phyloP scores from a whole-genome alignment of 305 asterid genomes.

The Fraxinus floribunda region DNA sequence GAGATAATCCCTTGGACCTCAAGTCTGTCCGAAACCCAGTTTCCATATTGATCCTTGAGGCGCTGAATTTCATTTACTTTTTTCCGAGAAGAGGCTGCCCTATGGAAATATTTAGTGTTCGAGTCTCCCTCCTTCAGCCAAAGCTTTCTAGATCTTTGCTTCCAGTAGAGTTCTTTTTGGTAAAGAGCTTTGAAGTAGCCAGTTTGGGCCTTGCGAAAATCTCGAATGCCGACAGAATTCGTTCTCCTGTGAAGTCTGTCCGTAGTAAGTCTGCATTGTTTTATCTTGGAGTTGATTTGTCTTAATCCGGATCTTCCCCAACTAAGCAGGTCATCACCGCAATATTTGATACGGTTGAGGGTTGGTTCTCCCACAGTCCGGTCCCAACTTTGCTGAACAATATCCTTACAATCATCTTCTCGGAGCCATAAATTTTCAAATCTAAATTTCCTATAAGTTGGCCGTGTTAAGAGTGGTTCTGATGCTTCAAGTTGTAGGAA shows the following conservation, averaged over 20 bases:
- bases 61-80: not conserved
- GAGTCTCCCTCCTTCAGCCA: not conserved
- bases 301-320: too few species aligned
- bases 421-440: too few species aligned
- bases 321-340: too few species aligned
- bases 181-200: not conserved
- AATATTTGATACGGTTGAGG: too few species aligned
- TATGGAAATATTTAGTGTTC: not conserved
- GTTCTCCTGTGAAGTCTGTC: not conserved
- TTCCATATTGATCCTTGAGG: not conserved
- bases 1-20: not conserved
- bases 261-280: too few species aligned
- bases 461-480: too few species aligned
- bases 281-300: too few species aligned
- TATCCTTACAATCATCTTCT: too few species aligned
- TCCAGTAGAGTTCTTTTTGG: not conserved
- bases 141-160: not conserved
- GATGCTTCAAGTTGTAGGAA: too few species aligned
- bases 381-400: too few species aligned
- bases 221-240: not conserved
- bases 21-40: not conserved
- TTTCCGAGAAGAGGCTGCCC: not conserved
- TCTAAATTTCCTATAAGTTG: too few species aligned
- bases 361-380: too few species aligned
- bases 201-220: not conserved